Evolutionary conservation across 352 stramenopile genomes (phyloP).

Genomic region (Elongisporangium anandrum): DNA sequence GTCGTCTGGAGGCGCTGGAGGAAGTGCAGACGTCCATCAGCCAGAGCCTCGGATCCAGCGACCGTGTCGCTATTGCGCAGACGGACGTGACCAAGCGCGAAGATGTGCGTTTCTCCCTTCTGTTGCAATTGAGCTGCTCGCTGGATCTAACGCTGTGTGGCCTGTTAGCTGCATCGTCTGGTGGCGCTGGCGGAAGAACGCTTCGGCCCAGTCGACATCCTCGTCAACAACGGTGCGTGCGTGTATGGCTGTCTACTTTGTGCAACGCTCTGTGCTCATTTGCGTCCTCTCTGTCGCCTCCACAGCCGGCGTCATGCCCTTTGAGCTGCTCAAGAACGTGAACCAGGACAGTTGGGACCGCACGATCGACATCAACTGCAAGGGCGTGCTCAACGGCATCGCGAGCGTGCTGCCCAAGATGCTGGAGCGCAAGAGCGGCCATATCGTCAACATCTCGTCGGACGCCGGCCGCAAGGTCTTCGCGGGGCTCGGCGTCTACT

Average conservation of each 20-base stretch:
- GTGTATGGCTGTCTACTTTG: background rate
- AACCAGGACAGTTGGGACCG: conserved; percentile 91
- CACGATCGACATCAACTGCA: conserved; percentile 93
- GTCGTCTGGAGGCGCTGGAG: conserved; percentile 60
- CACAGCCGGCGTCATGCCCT: conserved; percentile 90
- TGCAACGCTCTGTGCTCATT: background rate
- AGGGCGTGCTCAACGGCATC: conserved; percentile 88
- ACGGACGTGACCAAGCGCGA: conserved; percentile 71
- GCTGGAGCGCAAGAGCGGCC: conserved; percentile 63
- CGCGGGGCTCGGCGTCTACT: conserved; percentile 83
- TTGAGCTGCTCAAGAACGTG: conserved; percentile 87
- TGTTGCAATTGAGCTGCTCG: background rate
- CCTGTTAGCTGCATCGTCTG: conserved; percentile 41
- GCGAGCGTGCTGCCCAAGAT: conserved; percentile 69
- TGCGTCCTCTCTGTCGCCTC: background rate
- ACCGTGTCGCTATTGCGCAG: conserved; percentile 32
- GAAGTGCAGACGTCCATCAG: conserved; percentile 31
- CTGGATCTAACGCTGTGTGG: background rate
- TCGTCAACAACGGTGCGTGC: conserved; percentile 81
- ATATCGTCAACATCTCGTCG: conserved; percentile 88
- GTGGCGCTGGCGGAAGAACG: conserved; percentile 48
- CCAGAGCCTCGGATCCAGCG: conserved; percentile 15
- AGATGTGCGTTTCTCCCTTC: conserved; percentile 22
- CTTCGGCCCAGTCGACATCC: conserved; percentile 80
- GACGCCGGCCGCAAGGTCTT: conserved; percentile 82